Conservation (phyloP, 768 basidiomycete genomes). For the Kwoniella shandongensis region DNA sequence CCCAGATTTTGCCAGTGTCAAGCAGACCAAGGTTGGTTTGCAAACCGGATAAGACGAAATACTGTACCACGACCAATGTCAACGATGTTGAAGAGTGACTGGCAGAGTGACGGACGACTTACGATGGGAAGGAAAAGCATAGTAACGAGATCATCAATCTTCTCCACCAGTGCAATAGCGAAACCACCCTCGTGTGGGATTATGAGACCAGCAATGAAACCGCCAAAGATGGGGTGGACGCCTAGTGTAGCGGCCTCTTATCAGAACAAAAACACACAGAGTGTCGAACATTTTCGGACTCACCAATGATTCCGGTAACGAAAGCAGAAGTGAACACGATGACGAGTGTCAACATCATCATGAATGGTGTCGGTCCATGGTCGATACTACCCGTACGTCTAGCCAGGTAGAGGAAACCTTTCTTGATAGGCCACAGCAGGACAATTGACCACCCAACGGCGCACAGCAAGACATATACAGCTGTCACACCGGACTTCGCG, state of each 20-base stretch:
- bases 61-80: constrained; percentile 56
- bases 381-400: constrained; percentile 70
- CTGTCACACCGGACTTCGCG: constrained; percentile 68
- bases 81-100: neutral
- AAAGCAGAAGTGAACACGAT: constrained; percentile 73
- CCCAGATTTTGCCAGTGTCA: constrained; percentile 75
- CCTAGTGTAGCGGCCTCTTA: constrained; percentile 33
- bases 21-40: constrained; percentile 76
- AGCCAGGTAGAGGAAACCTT: constrained; percentile 68
- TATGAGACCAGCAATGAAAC: constrained; percentile 77
- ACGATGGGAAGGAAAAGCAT: constrained; percentile 76
- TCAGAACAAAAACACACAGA: constrained; percentile 2
- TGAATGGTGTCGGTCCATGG: constrained; percentile 67
- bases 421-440: constrained; percentile 65
- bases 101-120: constrained; percentile 42
- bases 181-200: constrained; percentile 81
- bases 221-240: constrained; percentile 63
- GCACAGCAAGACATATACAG: constrained; percentile 75
- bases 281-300: constrained; percentile 22
- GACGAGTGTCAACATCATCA: constrained; percentile 78
- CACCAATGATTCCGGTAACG: constrained; percentile 78
- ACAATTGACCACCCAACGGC: constrained; percentile 67
- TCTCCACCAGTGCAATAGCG: constrained; percentile 75
- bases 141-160: constrained; percentile 80
- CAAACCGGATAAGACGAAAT: constrained; percentile 87